These are phyloP conservation scores for Fusarium burgessii DNA, from an alignment of 2,329 filamentous ascomycete genomes.

Conservation along the genomic window DNA sequence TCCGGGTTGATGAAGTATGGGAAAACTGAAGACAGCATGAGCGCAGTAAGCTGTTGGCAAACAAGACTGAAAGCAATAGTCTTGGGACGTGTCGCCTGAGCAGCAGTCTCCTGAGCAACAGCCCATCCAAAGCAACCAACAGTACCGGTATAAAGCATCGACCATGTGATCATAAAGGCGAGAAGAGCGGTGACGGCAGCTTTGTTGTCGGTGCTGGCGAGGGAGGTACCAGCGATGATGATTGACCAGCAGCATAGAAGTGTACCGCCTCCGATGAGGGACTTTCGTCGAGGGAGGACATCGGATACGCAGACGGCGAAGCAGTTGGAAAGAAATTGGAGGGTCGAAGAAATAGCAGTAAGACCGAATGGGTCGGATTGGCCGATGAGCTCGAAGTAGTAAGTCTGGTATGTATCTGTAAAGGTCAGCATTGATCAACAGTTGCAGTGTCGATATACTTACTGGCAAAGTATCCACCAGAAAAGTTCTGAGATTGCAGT, in stretches of 20 bases:
- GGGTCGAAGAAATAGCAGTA: constrained; percentile 47
- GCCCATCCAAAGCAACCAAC: constrained; percentile 49
- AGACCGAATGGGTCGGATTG: constrained; percentile 47
- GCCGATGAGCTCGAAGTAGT: constrained; percentile 49
- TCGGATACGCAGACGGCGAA: constrained; percentile 44
- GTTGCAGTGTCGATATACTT: background rate
- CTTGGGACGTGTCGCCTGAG: constrained; percentile 47
- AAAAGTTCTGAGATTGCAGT: constrained; percentile 47
- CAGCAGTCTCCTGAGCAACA: constrained; percentile 46
- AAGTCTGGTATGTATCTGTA: constrained; percentile 47
- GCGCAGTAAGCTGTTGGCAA: constrained; percentile 51
- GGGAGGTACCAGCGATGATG: constrained; percentile 44
- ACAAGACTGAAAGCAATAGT: constrained; percentile 48
- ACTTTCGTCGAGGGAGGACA: constrained; percentile 44
- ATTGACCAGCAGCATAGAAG: constrained; percentile 46
- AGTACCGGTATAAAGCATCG: constrained; percentile 47
- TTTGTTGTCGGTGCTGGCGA: constrained; percentile 35
- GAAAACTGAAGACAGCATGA: constrained; percentile 53
- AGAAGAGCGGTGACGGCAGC: constrained; percentile 46
- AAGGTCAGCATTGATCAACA: too few species aligned
- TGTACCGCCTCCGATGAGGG: constrained; percentile 44
- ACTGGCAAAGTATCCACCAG: constrained; percentile 49
- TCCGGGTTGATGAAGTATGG: constrained; percentile 55
- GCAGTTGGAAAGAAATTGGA: constrained; percentile 47
- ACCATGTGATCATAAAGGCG: constrained; percentile 48